Evolutionary conservation across 192 early-diverging fungal genomes (phyloP).

Genomic region (Coemansia sp.): DNA sequence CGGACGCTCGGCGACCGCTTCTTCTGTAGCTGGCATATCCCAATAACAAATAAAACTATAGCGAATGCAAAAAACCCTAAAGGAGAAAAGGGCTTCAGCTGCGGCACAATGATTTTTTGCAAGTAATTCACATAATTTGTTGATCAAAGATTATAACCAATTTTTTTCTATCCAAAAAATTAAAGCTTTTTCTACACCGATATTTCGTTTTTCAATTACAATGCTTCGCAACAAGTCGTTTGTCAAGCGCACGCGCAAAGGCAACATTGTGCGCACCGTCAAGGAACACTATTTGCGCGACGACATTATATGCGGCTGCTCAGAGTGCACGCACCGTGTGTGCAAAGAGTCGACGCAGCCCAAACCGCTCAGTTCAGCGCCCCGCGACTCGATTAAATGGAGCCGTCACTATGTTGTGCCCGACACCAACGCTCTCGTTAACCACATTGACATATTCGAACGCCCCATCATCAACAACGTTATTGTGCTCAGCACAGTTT

Average conservation of each 20-base stretch:
- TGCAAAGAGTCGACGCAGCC: constrained; percentile 20
- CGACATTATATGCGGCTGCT: constrained; percentile 78
- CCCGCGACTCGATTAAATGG: constrained; percentile 56
- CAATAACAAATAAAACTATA: neutral
- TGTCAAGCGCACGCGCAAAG: constrained; percentile 87
- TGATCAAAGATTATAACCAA: neutral
- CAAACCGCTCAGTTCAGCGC: constrained; percentile 49
- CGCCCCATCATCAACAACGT: constrained; percentile 85
- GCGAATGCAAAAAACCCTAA: neutral
- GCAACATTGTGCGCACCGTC: constrained; percentile 89
- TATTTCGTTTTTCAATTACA: neutral
- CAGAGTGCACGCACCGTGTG: constrained; percentile 40
- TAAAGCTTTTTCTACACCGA: neutral
- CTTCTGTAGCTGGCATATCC: neutral
- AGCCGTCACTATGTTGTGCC: constrained; percentile 80
- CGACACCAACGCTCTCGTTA: constrained; percentile 94
- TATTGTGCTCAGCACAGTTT: constrained; percentile 89
- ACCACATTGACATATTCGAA: constrained; percentile 94
- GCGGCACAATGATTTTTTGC: neutral
- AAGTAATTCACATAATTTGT: neutral
- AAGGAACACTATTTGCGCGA: constrained; percentile 97
- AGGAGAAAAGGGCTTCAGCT: neutral
- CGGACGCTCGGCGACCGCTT: neutral
- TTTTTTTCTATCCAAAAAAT: neutral
- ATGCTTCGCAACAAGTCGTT: constrained; percentile 82